These are phyloP conservation scores for Leptodermis oblonga DNA, from an alignment of 257 asterid species.

Conservation along the genomic window DNA sequence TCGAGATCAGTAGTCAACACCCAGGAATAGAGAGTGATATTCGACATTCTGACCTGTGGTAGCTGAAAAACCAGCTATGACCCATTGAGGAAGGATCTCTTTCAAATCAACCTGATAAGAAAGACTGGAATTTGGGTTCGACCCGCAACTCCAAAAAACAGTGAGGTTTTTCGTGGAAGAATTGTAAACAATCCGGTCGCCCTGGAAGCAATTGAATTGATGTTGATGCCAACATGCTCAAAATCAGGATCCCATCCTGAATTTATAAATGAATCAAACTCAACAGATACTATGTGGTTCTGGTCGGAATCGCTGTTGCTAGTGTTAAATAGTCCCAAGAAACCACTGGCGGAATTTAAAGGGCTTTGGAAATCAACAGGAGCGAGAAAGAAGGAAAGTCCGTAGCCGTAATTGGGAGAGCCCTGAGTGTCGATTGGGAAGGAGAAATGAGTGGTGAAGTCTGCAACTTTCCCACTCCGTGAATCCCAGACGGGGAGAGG, in stretches of 20 bases:
- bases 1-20: slow-evolving; percentile 30
- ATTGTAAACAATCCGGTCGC: slow-evolving; percentile 30
- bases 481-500: slow-evolving; percentile 34
- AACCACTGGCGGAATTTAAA: slow-evolving; percentile 34
- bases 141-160: slow-evolving; percentile 31
- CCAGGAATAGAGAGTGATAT: slow-evolving; percentile 27
- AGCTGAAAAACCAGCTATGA: slow-evolving; percentile 31
- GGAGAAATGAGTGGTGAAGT: slow-evolving; percentile 32
- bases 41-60: slow-evolving; percentile 27
- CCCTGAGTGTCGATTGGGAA: slow-evolving; percentile 22
- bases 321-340: slow-evolving; percentile 31
- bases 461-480: slow-evolving; percentile 13
- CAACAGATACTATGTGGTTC: slow-evolving; percentile 27
- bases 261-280: slow-evolving; percentile 29
- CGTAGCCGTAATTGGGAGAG: slow-evolving; percentile 24
- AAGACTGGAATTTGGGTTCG: slow-evolving; percentile 22
- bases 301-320: slow-evolving; percentile 19
- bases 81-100: slow-evolving; percentile 28
- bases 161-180: slow-evolving; percentile 26
- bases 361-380: slow-evolving; percentile 33
- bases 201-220: slow-evolving; percentile 29
- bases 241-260: slow-evolving; percentile 39
- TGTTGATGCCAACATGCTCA: slow-evolving; percentile 37
- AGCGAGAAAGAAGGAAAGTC: slow-evolving; percentile 37
- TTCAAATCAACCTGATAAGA: slow-evolving; percentile 24